Percentiles rank a stretch among this genome's conserved stretches.
phyloP scores from a whole-genome alignment of 805 yeast species.

The Soucietia sequanensis region DNA sequence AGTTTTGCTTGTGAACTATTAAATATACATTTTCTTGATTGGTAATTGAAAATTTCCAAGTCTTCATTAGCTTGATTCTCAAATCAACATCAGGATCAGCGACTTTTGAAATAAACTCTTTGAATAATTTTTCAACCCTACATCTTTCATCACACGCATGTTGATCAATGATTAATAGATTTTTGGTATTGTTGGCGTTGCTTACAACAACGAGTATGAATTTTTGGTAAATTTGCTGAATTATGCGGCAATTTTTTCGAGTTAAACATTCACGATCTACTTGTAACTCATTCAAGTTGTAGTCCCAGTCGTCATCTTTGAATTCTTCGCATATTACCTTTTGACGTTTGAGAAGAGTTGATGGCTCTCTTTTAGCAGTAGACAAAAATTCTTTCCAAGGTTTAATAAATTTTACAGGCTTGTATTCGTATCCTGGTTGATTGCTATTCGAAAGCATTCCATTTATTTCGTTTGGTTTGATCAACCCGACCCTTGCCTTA shows the following conservation, averaged over 20 bases:
- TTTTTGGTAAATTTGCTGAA: conserved; percentile 62
- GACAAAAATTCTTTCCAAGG: too few relatives aligned
- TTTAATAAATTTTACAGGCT: too few relatives aligned
- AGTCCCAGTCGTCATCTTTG: too few relatives aligned
- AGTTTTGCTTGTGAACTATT: conserved; percentile 9
- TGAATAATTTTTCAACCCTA: conserved; percentile 51
- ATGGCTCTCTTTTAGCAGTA: background rate
- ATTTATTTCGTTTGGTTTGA: too few relatives aligned
- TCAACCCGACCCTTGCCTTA: too few relatives aligned
- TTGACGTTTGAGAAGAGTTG: background rate
- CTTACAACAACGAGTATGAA: conserved; percentile 49
- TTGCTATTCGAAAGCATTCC: too few relatives aligned
- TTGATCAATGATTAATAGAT: conserved; percentile 60
- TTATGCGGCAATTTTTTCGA: conserved; percentile 28
- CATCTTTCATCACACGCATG: conserved; percentile 86
- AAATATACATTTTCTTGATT: conserved; percentile 31
- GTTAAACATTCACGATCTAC: too few relatives aligned
- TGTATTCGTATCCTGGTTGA: too few relatives aligned
- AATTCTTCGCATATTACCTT: too few relatives aligned
- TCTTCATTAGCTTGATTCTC: conserved; percentile 4
- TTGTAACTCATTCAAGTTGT: too few relatives aligned
- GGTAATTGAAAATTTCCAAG: conserved; percentile 15
- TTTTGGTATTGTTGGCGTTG: background rate
- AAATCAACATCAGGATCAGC: conserved; percentile 3
- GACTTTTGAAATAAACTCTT: conserved; percentile 30